Base-by-base conservation (phyloP, 1,284 basidiomycete genomes). In the Prillingera fragicola region DNA sequence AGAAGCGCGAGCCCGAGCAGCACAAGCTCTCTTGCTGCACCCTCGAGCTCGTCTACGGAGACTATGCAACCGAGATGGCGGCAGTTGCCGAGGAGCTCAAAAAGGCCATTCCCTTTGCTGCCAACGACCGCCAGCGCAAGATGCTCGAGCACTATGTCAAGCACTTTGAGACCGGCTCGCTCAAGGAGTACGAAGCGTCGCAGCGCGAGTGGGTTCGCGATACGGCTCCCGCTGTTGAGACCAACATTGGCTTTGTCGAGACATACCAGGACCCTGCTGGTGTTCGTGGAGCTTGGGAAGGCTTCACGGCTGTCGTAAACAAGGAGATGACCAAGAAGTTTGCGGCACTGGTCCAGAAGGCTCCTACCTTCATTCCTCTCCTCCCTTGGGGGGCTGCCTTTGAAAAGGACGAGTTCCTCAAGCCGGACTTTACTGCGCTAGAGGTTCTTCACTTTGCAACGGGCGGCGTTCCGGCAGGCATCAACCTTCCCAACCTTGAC, bases 261-360 rank as follows among this genome's bases (percentile, higher is more conserved):
- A 57, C 50, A 23, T 48, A 50, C 42, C 43, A 41, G 22, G 87
- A 90, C 62, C 87, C 87, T 7, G 61, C 58, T 10, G 68, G 69
- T 1, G 57, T 59, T 2, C 55, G 68, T 6, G 86, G 86, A 0
- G 87, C 89, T 65, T 89, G 85, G 85, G 85, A 89, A 78, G 86
- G 85, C 26, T 90, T 90, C 66, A 86, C 85, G 23, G 86, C 87
- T 5, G 83, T 88, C 54, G 87, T 90, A 38, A 80, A 89, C 74
- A 89, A 89, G 70, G 72, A 78, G 48, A 75, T 86, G 41, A 85
- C 84, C 56, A 80, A 80, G 8, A 87, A 86, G 70, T 90, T 87
- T 59, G 84, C 84, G 57, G 77, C 67, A 13, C 76, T 90, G 21
- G 86, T 90, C 25, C 74, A 83, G 41, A 67, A 76, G 22, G 87